Conservation (phyloP, 129 eudicot genomes). For the Flaveria bidentis region DNA sequence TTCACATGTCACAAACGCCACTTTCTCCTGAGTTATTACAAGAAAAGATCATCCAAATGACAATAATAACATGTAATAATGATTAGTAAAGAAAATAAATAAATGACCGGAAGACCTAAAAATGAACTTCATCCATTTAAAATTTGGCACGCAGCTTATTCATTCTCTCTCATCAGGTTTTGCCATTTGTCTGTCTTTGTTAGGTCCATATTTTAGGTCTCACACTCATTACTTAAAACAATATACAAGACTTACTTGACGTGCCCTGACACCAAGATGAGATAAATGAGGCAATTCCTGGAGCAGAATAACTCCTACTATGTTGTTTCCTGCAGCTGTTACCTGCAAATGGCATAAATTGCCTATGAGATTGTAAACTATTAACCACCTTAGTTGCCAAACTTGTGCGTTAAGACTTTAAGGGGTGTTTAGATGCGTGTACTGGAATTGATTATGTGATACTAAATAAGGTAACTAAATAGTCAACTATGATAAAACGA, state of each 20-base stretch:
- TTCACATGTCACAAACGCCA: constrained; percentile 94
- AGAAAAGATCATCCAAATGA: constrained; percentile 12
- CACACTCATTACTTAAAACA: background rate
- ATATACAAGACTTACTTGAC: constrained; percentile 60
- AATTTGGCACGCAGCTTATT: background rate
- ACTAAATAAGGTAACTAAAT: background rate
- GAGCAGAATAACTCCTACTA: constrained; percentile 84
- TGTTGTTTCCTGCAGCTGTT: constrained; percentile 88
- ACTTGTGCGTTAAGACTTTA: background rate
- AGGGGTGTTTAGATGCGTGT: background rate
- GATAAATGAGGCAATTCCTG: constrained; percentile 98
- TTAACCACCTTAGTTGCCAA: background rate
- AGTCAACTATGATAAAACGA: background rate
- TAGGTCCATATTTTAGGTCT: background rate
- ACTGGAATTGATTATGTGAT: background rate
- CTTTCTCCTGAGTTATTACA: constrained; percentile 69
- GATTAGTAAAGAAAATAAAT: background rate
- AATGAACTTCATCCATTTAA: background rate
- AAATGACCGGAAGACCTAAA: background rate
- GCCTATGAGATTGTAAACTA: background rate
- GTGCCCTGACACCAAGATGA: constrained; percentile 98
- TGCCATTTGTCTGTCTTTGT: background rate
- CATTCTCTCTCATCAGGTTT: background rate
- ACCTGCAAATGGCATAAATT: constrained; percentile 49
- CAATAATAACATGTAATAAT: constrained; percentile 4